Evolutionary conservation across 257 asterid species (phyloP).

Genomic region (Rauvolfia tetraphylla): DNA sequence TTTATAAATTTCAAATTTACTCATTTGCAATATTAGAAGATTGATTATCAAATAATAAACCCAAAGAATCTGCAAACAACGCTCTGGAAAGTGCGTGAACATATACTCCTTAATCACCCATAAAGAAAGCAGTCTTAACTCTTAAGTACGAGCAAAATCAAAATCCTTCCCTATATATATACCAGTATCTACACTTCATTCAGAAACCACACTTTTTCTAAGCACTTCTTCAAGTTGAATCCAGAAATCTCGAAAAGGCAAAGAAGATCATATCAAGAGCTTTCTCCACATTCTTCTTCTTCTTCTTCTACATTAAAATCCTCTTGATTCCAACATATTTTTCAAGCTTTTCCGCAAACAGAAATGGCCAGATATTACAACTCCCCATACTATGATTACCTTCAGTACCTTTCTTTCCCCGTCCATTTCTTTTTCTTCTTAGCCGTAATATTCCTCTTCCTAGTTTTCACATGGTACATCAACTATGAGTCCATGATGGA

Average conservation of each 20-base stretch:
- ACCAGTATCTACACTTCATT: too few relatives aligned
- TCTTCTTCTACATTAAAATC: neutral
- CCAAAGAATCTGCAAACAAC: neutral
- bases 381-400: constrained; percentile 52
- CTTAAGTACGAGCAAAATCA: neutral
- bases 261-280: neutral
- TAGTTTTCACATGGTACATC: constrained; percentile 72
- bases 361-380: constrained; percentile 62
- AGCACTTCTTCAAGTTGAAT: neutral
- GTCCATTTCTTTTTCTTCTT: constrained; percentile 59
- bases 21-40: too few relatives aligned
- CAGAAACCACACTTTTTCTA: neutral
- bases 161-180: neutral
- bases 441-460: constrained; percentile 43
- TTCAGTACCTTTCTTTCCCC: constrained; percentile 59
- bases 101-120: neutral
- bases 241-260: neutral
- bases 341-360: neutral
- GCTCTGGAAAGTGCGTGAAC: neutral
- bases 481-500: constrained; percentile 54
- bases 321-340: neutral
- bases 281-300: neutral
- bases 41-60: neutral
- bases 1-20: too few relatives aligned
- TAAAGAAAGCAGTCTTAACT: neutral